These are phyloP conservation scores for Pholiota conissans DNA, from an alignment of 768 basidiomycete genomes.

Conservation along the genomic window DNA sequence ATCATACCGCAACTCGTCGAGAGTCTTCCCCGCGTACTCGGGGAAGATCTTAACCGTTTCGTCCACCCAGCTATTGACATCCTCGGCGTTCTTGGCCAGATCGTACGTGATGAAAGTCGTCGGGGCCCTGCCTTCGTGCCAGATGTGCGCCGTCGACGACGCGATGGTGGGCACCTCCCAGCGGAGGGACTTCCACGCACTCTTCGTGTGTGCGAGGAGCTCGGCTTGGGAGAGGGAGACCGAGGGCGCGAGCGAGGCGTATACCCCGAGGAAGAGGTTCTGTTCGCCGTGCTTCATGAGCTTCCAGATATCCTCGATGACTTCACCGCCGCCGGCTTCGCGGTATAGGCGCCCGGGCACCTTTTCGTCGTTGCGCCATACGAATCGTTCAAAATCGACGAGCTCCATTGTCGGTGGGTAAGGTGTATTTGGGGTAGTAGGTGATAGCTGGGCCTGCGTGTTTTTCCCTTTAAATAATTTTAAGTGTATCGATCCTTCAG, in stretches of 20 bases:
- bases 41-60: conserved; percentile 11
- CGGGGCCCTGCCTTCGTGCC: conserved; percentile 11
- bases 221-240: background rate
- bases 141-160: conserved; percentile 12
- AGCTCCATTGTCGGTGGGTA: background rate
- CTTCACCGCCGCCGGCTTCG: conserved; percentile 20
- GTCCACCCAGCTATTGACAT: conserved; percentile 13
- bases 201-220: conserved; percentile 8
- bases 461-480: background rate
- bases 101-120: conserved; percentile 18
- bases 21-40: conserved; percentile 7
- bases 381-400: conserved; percentile 14
- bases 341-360: conserved; percentile 15
- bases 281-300: conserved; percentile 22
- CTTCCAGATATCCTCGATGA: conserved; percentile 21
- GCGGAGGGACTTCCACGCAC: conserved; percentile 17
- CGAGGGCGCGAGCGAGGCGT: conserved; percentile 6
- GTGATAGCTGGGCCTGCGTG: background rate
- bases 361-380: conserved; percentile 15
- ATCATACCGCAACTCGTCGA: conserved; percentile 20
- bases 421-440: background rate
- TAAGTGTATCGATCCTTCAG: no score
- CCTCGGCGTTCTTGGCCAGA: conserved; percentile 12
- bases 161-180: conserved; percentile 21
- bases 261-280: conserved; percentile 19